phyloP scores from a whole-genome alignment of 805 yeast species.

The Ogataea chonburiensis region DNA sequence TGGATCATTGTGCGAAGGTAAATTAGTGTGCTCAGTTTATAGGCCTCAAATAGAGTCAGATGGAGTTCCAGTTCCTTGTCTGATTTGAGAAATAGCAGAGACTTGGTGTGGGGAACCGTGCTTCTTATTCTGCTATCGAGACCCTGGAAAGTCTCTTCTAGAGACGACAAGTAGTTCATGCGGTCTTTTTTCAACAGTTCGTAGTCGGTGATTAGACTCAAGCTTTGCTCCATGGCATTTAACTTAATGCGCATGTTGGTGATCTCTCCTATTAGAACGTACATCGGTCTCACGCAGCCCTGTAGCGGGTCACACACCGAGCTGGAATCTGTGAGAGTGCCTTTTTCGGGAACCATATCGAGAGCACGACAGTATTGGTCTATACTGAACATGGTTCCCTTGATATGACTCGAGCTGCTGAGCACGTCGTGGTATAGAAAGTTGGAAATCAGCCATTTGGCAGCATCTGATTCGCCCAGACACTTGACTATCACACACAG shows the following conservation, averaged over 20 bases:
- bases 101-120: slow-evolving; percentile 19
- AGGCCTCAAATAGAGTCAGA: slow-evolving; percentile 36
- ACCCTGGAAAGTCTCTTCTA: slow-evolving; percentile 12
- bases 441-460: slow-evolving; percentile 36
- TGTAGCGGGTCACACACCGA: slow-evolving; percentile 37
- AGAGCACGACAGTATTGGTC: slow-evolving; percentile 31
- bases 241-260: slow-evolving; percentile 26
- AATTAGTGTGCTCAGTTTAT: slow-evolving; percentile 22
- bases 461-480: slow-evolving; percentile 30
- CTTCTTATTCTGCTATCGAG: slow-evolving; percentile 16
- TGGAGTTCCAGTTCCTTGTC: slow-evolving; percentile 33
- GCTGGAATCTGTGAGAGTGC: slow-evolving; percentile 15
- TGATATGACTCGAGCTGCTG: slow-evolving; percentile 33
- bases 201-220: slow-evolving; percentile 1
- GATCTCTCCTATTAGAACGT: slow-evolving; percentile 37
- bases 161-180: slow-evolving; percentile 4
- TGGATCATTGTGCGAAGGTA: slow-evolving; percentile 21
- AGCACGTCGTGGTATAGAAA: slow-evolving; percentile 41
- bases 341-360: slow-evolving; percentile 10
- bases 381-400: slow-evolving; percentile 37
- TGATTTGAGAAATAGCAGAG: slow-evolving; percentile 17
- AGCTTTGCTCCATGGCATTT: slow-evolving; percentile 6
- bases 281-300: slow-evolving; percentile 40
- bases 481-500: slow-evolving; percentile 20
- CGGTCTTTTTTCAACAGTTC: slow-evolving; percentile 2